A percentile compares a stretch with the other conserved stretches of the same genome.
Evolutionary conservation across 2,329 filamentous ascomycete species (phyloP).

Genomic region (Xylaria arbuscula): DNA sequence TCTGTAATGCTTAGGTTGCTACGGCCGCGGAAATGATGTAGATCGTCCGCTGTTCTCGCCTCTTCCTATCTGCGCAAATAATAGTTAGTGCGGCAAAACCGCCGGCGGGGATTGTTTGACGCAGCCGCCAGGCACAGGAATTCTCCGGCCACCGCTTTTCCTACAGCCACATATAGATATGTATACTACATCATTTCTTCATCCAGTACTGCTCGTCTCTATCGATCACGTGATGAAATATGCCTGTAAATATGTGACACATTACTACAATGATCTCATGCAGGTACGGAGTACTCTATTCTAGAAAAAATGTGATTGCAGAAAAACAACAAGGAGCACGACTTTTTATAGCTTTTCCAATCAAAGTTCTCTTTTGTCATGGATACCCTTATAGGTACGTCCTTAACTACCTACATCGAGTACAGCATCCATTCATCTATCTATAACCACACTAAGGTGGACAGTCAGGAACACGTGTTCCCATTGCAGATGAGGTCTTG

Average conservation of each 20-base stretch:
- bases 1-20: not conserved
- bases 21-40: not conserved
- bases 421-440: not conserved
- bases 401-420: not conserved
- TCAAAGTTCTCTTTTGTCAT: not conserved
- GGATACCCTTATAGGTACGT: not conserved
- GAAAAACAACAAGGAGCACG: no score
- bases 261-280: no score
- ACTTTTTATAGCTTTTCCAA: no score
- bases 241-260: no score
- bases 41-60: not conserved
- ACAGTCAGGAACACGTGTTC: not conserved
- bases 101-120: not conserved
- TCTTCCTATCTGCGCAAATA: not conserved
- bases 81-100: not conserved
- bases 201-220: no score
- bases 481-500: not conserved
- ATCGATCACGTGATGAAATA: no score
- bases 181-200: not conserved
- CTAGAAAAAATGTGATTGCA: no score
- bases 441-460: not conserved
- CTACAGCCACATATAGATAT: not conserved
- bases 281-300: no score
- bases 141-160: not conserved
- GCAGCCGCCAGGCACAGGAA: slow-evolving; percentile 2